Base-by-base conservation (phyloP, 306 rosid species). In the Cucurbita ficifolia region DNA sequence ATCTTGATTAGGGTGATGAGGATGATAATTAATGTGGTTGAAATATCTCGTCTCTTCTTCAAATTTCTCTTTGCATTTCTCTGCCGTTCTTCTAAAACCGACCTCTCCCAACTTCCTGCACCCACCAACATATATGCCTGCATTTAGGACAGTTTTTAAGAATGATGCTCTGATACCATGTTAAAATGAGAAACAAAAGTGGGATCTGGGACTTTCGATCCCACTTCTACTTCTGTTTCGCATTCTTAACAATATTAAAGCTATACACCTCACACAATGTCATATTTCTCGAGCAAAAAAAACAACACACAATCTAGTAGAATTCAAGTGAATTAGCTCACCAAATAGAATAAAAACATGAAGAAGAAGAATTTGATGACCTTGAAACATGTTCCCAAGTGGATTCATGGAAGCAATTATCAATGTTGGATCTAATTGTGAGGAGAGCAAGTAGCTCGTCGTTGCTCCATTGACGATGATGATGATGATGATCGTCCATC, bases 331-430 rank as follows among this genome's bases (percentile, higher is more conserved):
- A 35, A 63, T 8, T 12, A 58, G 16, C 24, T 43, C 50, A 36
- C 49, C 33, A 39, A 63, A 18, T 10, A 39, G 29, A 62, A 4
- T 14, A 14, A 48, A 48, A 0, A 46, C 13, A 49, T 49, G 5
- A 49, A 13, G 53, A 49, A 49, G 18, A 49, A n/a, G 10, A 69
- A 61, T 76, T 72, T 36, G 18, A 10, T 19, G 89, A 92, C 98
- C 98, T 85, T 49, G 98, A 90, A 79, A 88, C 91, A 83, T 90
- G 89, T 6, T 92, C 92, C 98, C 98, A 90, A 67, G 88, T 83
- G 88, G 87, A 84, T 0, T 90, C 86, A 0, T 91, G 96, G 84
- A 85, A 84, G 85, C 88, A 88, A 84, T 75, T 82, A 55, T 90
- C 91, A 85, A 86, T 76, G 83, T 64, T 81, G 69, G 98, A 92